Percentiles rank a stretch among this genome's conserved stretches.
These are phyloP conservation scores for Pseudognaphalium luteoalbum DNA, from an alignment of 129 eudicot genomes.

Conservation along the genomic window DNA sequence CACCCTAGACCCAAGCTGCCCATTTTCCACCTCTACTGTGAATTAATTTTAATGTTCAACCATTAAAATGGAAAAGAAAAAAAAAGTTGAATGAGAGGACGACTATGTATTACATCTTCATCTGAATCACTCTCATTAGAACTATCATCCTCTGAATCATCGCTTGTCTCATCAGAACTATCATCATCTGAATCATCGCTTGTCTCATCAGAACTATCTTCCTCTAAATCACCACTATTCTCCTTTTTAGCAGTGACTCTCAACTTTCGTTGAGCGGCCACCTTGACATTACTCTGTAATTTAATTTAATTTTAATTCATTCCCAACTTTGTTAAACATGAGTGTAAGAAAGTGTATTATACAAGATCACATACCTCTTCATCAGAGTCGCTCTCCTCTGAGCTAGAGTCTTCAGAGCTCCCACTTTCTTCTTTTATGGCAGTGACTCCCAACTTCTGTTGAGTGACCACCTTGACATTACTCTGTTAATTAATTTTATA, in stretches of 20 bases:
- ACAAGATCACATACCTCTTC: too few species aligned
- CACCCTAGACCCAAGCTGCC: too few species aligned
- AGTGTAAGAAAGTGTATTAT: too few species aligned
- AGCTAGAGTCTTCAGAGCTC: not conserved
- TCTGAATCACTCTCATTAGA: not conserved
- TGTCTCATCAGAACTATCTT: not conserved
- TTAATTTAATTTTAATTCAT: not conserved
- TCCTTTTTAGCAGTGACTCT: not conserved
- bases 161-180: not conserved
- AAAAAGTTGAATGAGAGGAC: not conserved
- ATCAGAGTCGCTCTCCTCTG: not conserved
- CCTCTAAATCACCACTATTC: not conserved
- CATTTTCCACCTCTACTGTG: too few species aligned
- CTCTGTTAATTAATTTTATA: not conserved
- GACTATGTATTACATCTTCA: not conserved
- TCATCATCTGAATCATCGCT: not conserved
- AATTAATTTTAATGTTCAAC: not conserved
- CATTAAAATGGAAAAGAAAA: not conserved
- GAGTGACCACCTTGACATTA: not conserved
- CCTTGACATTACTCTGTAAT: not conserved
- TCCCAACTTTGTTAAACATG: not conserved
- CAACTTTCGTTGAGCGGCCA: not conserved
- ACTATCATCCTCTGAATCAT: not conserved
- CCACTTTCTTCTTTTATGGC: not conserved
- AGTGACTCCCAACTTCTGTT: not conserved